Percentiles rank a stretch among this genome's conserved stretches.
Evolutionary conservation across 805 yeast genomes (phyloP).

Genomic region (Pichia nanzhaoensis): DNA sequence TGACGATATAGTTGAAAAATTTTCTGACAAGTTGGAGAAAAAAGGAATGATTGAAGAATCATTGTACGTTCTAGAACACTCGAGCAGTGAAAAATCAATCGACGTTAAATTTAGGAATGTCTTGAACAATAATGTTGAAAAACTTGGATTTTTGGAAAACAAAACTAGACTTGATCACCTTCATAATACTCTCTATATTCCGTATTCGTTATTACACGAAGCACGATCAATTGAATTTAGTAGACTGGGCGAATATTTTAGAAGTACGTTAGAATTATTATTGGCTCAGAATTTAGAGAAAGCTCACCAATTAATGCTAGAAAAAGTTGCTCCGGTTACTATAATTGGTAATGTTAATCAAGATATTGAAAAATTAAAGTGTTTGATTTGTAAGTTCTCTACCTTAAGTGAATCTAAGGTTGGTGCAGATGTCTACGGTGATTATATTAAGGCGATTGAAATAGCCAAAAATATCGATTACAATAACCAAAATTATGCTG

Average conservation of each 20-base stretch:
- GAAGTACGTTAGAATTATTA: slow-evolving; percentile 55
- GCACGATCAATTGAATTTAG: slow-evolving; percentile 55
- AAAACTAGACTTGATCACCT: slow-evolving; percentile 32
- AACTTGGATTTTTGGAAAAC: slow-evolving; percentile 24
- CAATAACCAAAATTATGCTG: slow-evolving; percentile 12
- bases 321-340: slow-evolving; percentile 64
- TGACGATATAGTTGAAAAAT: slow-evolving; percentile 22
- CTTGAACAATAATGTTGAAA: slow-evolving; percentile 31
- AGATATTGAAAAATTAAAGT: slow-evolving; percentile 24
- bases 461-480: neutral
- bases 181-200: slow-evolving; percentile 38
- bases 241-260: slow-evolving; percentile 42
- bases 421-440: slow-evolving; percentile 54
- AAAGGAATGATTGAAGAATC: slow-evolving; percentile 52
- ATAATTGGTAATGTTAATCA: slow-evolving; percentile 41
- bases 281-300: slow-evolving; percentile 52
- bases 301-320: slow-evolving; percentile 55
- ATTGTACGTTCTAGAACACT: slow-evolving; percentile 54
- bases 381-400: slow-evolving; percentile 40
- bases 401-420: slow-evolving; percentile 40
- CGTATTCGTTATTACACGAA: slow-evolving; percentile 41
- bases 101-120: slow-evolving; percentile 34
- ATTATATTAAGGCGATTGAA: slow-evolving; percentile 35
- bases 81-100: slow-evolving; percentile 42
- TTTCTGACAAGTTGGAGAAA: slow-evolving; percentile 46